These are phyloP conservation scores for Cyclospora cayetanensis DNA, from an alignment of 169 alveolate species.

Conservation along the genomic window DNA sequence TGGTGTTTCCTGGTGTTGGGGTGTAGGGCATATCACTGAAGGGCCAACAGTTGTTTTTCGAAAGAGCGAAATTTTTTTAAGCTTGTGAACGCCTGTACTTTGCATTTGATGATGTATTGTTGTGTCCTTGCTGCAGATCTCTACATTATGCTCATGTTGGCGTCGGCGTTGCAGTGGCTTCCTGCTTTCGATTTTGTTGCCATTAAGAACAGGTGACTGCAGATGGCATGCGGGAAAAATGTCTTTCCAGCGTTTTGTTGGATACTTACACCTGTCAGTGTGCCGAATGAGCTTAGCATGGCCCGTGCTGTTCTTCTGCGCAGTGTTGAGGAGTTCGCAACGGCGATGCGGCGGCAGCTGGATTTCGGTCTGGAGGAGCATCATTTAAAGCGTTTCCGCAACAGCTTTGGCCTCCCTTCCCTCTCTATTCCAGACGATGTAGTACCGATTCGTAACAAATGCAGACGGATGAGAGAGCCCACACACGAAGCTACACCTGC, in stretches of 20 bases:
- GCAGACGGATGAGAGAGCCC: slow-evolving; percentile 30
- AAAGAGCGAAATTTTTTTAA: too few species aligned
- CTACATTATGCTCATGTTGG: slow-evolving; percentile 27
- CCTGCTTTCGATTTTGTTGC: slow-evolving; percentile 57
- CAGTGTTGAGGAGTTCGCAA: slow-evolving; percentile 64
- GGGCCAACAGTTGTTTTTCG: too few species aligned
- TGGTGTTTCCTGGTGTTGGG: too few species aligned
- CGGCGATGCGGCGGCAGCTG: slow-evolving; percentile 60
- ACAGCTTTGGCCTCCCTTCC: slow-evolving; percentile 39
- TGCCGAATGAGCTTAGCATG: too few species aligned
- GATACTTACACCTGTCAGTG: too few species aligned
- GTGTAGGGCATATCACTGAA: too few species aligned
- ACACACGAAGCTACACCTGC: neutral
- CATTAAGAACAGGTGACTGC: slow-evolving; percentile 48
- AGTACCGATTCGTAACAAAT: slow-evolving; percentile 37
- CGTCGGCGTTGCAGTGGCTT: slow-evolving; percentile 42
- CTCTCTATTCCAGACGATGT: neutral
- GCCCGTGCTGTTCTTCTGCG: neutral
- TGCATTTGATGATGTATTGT: neutral
- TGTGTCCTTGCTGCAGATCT: slow-evolving; percentile 58
- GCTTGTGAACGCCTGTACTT: neutral
- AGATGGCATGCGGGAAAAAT: too few species aligned
- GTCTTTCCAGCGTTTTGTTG: too few species aligned
- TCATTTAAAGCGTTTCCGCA: slow-evolving; percentile 37
- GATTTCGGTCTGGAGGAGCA: slow-evolving; percentile 56